These are phyloP conservation scores for Purpureocillium takamizusanense DNA, from an alignment of 2,329 filamentous ascomycete genomes.

Conservation along the genomic window DNA sequence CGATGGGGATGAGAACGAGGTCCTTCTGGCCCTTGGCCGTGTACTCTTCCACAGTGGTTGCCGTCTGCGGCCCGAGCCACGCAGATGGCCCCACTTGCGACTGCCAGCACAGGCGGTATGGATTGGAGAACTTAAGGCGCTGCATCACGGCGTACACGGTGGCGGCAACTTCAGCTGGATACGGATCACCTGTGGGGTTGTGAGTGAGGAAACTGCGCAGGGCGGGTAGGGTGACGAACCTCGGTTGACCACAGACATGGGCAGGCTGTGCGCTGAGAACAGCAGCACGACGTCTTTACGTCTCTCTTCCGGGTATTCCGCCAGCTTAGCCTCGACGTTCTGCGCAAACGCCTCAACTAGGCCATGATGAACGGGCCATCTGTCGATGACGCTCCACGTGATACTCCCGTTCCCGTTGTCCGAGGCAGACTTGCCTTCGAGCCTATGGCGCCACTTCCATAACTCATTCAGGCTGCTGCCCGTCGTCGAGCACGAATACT, in stretches of 20 bases:
- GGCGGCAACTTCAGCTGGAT: slow-evolving; percentile 89
- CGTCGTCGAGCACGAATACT: slow-evolving; percentile 96
- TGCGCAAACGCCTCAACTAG: slow-evolving; percentile 86
- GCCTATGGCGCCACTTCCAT: slow-evolving; percentile 88
- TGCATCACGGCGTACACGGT: slow-evolving; percentile 98
- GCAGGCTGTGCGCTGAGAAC: slow-evolving; percentile 91
- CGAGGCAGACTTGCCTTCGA: slow-evolving; percentile 66
- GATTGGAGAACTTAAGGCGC: slow-evolving; percentile 76
- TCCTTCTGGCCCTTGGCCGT: slow-evolving; percentile 88
- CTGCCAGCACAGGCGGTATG: slow-evolving; percentile 93
- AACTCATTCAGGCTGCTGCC: slow-evolving; percentile 93
- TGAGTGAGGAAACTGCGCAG: slow-evolving; percentile 14
- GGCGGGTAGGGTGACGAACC: slow-evolving; percentile 31
- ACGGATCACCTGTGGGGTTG: slow-evolving; percentile 64
- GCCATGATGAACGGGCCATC: slow-evolving; percentile 89
- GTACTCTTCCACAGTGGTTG: slow-evolving; percentile 78
- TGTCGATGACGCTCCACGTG: slow-evolving; percentile 94
- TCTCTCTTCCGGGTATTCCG: slow-evolving; percentile 73
- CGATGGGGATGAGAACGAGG: slow-evolving; percentile 84
- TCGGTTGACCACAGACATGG: slow-evolving; percentile 95
- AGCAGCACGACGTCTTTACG: slow-evolving; percentile 75
- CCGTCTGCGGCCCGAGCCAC: slow-evolving; percentile 92
- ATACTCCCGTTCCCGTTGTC: slow-evolving; percentile 58
- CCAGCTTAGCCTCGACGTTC: slow-evolving; percentile 80
- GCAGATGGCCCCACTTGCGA: slow-evolving; percentile 93